Base-by-base conservation (phyloP, 2,329 filamentous ascomycete species). In the Colletotrichum echinochloae region DNA sequence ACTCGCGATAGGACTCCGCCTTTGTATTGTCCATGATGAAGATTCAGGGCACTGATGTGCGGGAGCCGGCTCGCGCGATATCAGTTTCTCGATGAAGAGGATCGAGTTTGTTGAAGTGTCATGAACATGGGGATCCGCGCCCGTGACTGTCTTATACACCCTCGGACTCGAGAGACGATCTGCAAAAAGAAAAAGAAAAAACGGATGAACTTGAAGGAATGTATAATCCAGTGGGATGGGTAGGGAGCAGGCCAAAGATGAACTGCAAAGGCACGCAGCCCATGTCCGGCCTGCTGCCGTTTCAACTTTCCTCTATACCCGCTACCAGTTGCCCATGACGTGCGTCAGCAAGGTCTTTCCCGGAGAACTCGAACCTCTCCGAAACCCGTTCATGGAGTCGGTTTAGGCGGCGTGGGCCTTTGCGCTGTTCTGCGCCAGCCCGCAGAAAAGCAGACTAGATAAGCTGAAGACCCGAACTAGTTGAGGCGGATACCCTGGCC, bases 11-110 rank as follows among this genome's bases (percentile, higher is more conserved):
- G 12, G 68, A 67, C 44, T 76, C 71, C 30, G 73, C 66, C 66
- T 75, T 74, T 56, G 61, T 71, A 44, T 68, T 66, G 28, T 74
- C 70, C 73, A 75, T 73, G 52, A 23, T 30, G 61, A 23, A 59
- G 23, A 54, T 35, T 65, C 60, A 44, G 48, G 28, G 28, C 37
- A 30, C 68, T 20, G 54, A 9, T 60, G 20, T 56, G 54, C 65
- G 41, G 54, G 65, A 65, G 60, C 69, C 65, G 56, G 69, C 66
- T 56, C 60, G 48, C 54, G 44, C 60, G 26, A 28, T 28, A 33
- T 52, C 46, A 52, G 44, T 44, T 20, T 23, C 54, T 37, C n/a
- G 60, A 49, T 5, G 11, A 18, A n/a, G 28, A 26, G 7, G 30
- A 9, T 23, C n/a, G 33, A n/a, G 33, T 37, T 16, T 18, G 14